These are phyloP conservation scores for Lachancea lanzarotensis DNA, from an alignment of 805 yeast species.

Conservation along the genomic window DNA sequence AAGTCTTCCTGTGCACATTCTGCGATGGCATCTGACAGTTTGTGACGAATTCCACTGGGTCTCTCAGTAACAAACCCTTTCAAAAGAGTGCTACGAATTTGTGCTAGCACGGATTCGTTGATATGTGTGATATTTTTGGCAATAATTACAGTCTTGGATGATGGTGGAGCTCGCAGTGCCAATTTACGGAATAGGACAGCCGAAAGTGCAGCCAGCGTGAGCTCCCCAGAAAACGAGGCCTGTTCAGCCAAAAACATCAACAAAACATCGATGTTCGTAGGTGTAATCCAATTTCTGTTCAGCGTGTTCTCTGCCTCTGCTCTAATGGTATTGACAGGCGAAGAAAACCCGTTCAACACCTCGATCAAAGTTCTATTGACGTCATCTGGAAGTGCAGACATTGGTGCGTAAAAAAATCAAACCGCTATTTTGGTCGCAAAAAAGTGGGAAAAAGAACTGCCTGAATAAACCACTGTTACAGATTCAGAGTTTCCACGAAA, in stretches of 20 bases:
- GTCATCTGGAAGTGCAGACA: slow-evolving; percentile 54
- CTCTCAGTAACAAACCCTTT: slow-evolving; percentile 67
- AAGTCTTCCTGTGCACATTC: slow-evolving; percentile 74
- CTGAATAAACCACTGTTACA: neutral
- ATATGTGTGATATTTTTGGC: slow-evolving; percentile 74
- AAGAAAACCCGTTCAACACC: slow-evolving; percentile 61
- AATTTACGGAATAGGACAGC: slow-evolving; percentile 88
- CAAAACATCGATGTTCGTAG: slow-evolving; percentile 60
- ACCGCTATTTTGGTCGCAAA: neutral
- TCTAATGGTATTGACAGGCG: slow-evolving; percentile 71
- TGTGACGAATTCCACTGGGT: slow-evolving; percentile 77
- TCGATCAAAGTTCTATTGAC: slow-evolving; percentile 46
- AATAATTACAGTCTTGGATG: slow-evolving; percentile 49
- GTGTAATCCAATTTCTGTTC: slow-evolving; percentile 68
- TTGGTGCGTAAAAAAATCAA: slow-evolving; percentile 9
- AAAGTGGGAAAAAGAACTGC: neutral
- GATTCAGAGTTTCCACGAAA: neutral
- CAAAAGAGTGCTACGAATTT: slow-evolving; percentile 59
- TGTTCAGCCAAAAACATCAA: slow-evolving; percentile 77
- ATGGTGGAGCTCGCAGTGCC: slow-evolving; percentile 70
- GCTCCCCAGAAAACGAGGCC: slow-evolving; percentile 56
- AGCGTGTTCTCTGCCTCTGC: slow-evolving; percentile 70
- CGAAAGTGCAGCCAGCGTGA: slow-evolving; percentile 58
- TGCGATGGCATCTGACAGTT: slow-evolving; percentile 87
- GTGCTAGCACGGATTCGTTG: slow-evolving; percentile 48